phyloP scores from a whole-genome alignment of 371 early-diverging fungal species.

The Apophysomyces variabilis region DNA sequence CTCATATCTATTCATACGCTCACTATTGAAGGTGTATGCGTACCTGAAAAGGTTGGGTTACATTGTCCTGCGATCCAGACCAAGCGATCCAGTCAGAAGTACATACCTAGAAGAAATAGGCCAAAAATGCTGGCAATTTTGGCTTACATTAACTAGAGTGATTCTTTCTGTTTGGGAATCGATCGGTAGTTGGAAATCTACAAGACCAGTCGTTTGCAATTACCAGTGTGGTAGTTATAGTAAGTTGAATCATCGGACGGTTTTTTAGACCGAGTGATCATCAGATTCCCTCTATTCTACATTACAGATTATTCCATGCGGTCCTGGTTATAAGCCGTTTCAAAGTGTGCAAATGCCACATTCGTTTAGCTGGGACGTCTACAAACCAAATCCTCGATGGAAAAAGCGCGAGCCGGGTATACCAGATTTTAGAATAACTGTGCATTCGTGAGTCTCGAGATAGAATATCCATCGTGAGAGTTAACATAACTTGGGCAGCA shows the following conservation, averaged over 20 bases:
- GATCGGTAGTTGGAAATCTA: neutral
- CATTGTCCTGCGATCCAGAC: slow-evolving; percentile 31
- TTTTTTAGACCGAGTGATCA: neutral
- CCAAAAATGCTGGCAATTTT: neutral
- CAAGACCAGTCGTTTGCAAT: neutral
- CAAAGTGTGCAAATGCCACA: neutral
- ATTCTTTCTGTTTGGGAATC: neutral
- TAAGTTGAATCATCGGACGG: neutral
- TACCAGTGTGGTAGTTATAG: neutral
- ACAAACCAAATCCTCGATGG: slow-evolving; percentile 55
- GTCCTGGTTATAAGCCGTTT: neutral
- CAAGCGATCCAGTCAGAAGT: neutral
- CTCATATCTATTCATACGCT: neutral
- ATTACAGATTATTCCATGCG: neutral
- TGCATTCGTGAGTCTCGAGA: slow-evolving; percentile 30
- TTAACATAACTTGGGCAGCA: neutral
- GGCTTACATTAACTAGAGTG: neutral
- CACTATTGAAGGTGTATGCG: slow-evolving; percentile 35
- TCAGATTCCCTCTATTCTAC: neutral
- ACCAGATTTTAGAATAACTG: slow-evolving; percentile 53
- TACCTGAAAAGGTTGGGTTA: slow-evolving; percentile 60
- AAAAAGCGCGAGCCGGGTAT: slow-evolving; percentile 56
- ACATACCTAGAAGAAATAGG: neutral
- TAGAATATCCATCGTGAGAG: neutral
- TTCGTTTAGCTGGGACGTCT: slow-evolving; percentile 54